phyloP scores from a whole-genome alignment of 768 basidiomycete genomes.

The Chalciporus pseudorubinellus region DNA sequence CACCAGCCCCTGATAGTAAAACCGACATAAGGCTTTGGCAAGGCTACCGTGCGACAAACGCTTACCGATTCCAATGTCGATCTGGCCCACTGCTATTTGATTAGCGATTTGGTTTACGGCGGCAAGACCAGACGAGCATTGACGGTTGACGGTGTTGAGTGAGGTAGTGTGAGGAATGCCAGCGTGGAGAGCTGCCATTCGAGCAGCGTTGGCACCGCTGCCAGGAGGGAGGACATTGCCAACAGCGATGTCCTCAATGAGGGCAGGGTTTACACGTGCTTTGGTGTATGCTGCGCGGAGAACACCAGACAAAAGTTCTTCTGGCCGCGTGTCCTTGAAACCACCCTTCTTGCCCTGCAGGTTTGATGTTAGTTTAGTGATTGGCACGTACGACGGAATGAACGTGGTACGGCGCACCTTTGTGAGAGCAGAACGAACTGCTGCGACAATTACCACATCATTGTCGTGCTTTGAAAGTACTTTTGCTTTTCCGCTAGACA shows the following conservation, averaged over 20 bases:
- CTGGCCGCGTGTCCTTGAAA: slow-evolving; percentile 87
- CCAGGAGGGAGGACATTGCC: slow-evolving; percentile 88
- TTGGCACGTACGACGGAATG: not conserved
- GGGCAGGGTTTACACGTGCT: slow-evolving; percentile 68
- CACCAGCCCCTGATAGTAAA: slow-evolving; percentile 62
- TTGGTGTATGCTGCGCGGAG: slow-evolving; percentile 70
- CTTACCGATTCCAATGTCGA: slow-evolving; percentile 86
- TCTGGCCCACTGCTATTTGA: slow-evolving; percentile 74
- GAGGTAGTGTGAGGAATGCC: slow-evolving; percentile 78
- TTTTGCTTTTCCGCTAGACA: slow-evolving; percentile 47
- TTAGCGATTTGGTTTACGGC: slow-evolving; percentile 82
- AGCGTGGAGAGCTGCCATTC: slow-evolving; percentile 84
- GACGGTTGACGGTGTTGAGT: slow-evolving; percentile 83
- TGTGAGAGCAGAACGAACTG: slow-evolving; percentile 88
- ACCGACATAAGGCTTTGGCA: slow-evolving; percentile 1
- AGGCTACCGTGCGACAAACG: slow-evolving; percentile 2
- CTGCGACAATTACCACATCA: slow-evolving; percentile 89
- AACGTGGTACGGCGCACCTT: slow-evolving; percentile 54
- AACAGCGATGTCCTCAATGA: slow-evolving; percentile 82
- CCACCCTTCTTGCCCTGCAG: slow-evolving; percentile 77
- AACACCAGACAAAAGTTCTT: slow-evolving; percentile 75
- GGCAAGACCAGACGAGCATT: slow-evolving; percentile 86
- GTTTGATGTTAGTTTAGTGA: slow-evolving; percentile 2
- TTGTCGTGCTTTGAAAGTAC: slow-evolving; percentile 72
- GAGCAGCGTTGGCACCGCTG: slow-evolving; percentile 76